Conservation (phyloP, 495 filamentous ascomycete species). For the Xylaria telfairii region DNA sequence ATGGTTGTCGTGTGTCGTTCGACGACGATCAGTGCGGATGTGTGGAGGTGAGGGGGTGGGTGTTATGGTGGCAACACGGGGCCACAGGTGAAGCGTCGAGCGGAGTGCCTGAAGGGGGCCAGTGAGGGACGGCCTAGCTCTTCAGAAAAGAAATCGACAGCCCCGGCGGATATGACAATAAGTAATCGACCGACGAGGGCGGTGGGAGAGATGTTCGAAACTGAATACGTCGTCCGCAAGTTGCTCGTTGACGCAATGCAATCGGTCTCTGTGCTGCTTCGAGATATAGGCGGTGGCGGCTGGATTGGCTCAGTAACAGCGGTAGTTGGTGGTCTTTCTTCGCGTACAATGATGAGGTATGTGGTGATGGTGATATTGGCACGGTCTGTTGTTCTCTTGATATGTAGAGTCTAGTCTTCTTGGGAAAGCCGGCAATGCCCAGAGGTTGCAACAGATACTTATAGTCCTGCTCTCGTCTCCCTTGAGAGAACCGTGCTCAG, state of each 20-base stretch:
- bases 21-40: slow-evolving; percentile 7
- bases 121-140: slow-evolving; percentile 7
- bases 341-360: background rate
- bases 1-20: slow-evolving; percentile 45
- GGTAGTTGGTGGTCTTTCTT: background rate
- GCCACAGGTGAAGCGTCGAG: slow-evolving; percentile 6
- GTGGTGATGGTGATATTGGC: background rate
- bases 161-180: background rate
- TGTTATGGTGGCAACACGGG: slow-evolving; percentile 23
- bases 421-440: slow-evolving; percentile 6
- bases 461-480: slow-evolving; percentile 10
- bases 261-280: background rate
- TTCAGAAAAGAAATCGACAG: background rate
- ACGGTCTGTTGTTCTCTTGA: background rate
- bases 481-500: slow-evolving; percentile 24
- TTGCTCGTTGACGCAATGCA: slow-evolving; percentile 8
- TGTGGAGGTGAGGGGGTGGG: background rate
- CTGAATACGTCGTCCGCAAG: slow-evolving; percentile 5
- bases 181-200: background rate
- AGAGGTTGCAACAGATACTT: slow-evolving; percentile 22
- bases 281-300: background rate
- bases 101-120: slow-evolving; percentile 6
- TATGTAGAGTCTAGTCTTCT: slow-evolving; percentile 8
- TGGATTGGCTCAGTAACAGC: background rate
- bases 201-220: background rate